Evolutionary conservation across 1,284 basidiomycete species (phyloP), one percentile per base, ranked within the genome.

Genomic region (Papiliotrema terrestris): DNA sequence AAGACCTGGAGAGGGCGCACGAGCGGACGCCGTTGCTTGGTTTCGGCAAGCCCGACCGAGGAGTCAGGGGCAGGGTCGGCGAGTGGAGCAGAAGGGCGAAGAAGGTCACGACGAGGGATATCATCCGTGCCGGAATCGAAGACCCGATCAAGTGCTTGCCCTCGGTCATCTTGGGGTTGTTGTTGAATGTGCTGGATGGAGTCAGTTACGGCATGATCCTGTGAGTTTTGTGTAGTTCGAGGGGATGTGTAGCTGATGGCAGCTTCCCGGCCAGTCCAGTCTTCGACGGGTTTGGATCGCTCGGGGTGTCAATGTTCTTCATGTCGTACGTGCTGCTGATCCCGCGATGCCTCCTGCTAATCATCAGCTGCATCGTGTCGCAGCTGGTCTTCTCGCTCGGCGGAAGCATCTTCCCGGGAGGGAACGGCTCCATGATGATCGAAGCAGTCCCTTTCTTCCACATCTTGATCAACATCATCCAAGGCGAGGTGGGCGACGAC

Each of bases 341-440:
- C 35, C 23, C 22, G 19, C 38, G 9, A n/a, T 9, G 32, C 25
- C 15, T 17, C 23, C 1, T 3, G 25, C 38, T 36, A 2, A 32
- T 32, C 42, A 48, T 56, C 54, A 83, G 82, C 1, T 84, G 85
- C 51, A 80, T 95, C 54, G 76, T 96, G 36, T 81, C 91, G 0
- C 95, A 98, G 72, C 78, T 97, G 19, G 83, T 88, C 1, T 98
- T 91, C 74, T 88, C 89, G 0, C 78, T 85, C 14, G 92, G 93
- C 1, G 93, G 90, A 1, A 92, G 89, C 61, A 88, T 88, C 39
- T 98, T 98, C 75, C 78, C 78, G 5, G 74, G 88, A 45, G 91
- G 87, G 0, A 98, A 96, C 76, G 93, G 93, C 9, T 94, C 89
- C 52, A 97, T 98, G 93, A 96, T 97, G 92, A 98, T 98, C 60